These are phyloP conservation scores for Coelastrella sp. DNA, from an alignment of 139 green algal genomes.

Conservation along the genomic window DNA sequence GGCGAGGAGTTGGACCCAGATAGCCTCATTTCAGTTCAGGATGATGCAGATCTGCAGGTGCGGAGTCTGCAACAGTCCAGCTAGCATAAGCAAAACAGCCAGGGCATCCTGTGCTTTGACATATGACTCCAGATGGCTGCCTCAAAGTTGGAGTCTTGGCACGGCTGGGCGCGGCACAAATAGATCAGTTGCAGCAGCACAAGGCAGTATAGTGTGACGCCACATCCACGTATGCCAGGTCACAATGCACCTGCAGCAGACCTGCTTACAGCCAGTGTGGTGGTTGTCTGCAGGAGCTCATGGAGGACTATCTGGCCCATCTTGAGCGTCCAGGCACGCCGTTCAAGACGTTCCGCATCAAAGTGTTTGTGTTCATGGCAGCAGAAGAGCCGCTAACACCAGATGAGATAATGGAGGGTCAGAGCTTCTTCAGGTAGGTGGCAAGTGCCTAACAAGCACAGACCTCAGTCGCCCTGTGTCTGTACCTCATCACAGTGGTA, in stretches of 20 bases:
- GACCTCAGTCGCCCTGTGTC: too few species aligned
- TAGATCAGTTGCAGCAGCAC: too few species aligned
- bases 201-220: too few species aligned
- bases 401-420: slow-evolving; percentile 48
- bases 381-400: slow-evolving; percentile 61
- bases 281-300: slow-evolving; percentile 74
- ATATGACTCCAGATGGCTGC: too few species aligned
- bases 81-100: too few species aligned
- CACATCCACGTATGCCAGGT: too few species aligned
- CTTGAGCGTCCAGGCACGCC: slow-evolving; percentile 64
- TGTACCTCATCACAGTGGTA: too few species aligned
- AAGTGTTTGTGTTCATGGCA: slow-evolving; percentile 75
- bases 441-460: background rate
- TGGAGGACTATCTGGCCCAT: slow-evolving; percentile 77
- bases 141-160: too few species aligned
- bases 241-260: too few species aligned
- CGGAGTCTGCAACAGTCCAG: background rate
- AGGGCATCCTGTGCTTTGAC: too few species aligned
- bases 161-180: too few species aligned
- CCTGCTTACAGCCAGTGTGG: too few species aligned
- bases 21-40: slow-evolving; percentile 77
- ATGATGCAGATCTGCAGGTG: slow-evolving; percentile 84
- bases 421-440: slow-evolving; percentile 47
- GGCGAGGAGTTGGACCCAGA: slow-evolving; percentile 83
- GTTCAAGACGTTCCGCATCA: slow-evolving; percentile 78